These are phyloP conservation scores for Ilex asprella DNA, from an alignment of 257 asterid species.

Conservation along the genomic window DNA sequence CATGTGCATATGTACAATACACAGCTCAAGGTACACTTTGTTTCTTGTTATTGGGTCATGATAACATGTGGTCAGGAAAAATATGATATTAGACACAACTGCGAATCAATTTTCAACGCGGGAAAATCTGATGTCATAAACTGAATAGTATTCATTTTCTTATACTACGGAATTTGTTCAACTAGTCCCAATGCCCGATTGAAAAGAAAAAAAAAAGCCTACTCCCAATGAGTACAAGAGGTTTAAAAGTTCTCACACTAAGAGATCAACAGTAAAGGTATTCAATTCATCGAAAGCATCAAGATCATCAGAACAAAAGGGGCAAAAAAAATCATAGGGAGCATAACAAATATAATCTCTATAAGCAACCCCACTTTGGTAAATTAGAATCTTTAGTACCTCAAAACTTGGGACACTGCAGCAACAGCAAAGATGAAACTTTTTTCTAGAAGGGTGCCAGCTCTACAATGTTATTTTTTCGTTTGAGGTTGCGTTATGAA, in stretches of 20 bases:
- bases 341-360: constrained; percentile 11
- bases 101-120: too few species aligned
- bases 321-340: background rate
- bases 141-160: too few species aligned
- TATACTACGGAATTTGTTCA: background rate
- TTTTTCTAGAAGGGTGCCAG: constrained; percentile 5
- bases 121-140: too few species aligned
- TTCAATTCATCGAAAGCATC: too few species aligned
- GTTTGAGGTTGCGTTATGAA: constrained; percentile 38
- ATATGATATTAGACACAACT: too few species aligned
- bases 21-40: too few species aligned
- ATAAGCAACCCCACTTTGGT: background rate
- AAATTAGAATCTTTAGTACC: background rate
- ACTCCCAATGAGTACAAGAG: background rate
- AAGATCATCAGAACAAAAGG: background rate
- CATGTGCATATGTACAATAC: too few species aligned
- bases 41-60: too few species aligned
- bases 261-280: too few species aligned
- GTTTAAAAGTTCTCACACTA: background rate
- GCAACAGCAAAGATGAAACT: constrained; percentile 4
- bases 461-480: constrained; percentile 33
- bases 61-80: too few species aligned
- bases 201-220: too few species aligned
- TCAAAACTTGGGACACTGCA: constrained; percentile 11
- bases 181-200: background rate